Percentiles rank a stretch among this genome's conserved stretches.
Evolutionary conservation across 169 alveolate species (phyloP).

Genomic region (Eimeria acervulina): DNA sequence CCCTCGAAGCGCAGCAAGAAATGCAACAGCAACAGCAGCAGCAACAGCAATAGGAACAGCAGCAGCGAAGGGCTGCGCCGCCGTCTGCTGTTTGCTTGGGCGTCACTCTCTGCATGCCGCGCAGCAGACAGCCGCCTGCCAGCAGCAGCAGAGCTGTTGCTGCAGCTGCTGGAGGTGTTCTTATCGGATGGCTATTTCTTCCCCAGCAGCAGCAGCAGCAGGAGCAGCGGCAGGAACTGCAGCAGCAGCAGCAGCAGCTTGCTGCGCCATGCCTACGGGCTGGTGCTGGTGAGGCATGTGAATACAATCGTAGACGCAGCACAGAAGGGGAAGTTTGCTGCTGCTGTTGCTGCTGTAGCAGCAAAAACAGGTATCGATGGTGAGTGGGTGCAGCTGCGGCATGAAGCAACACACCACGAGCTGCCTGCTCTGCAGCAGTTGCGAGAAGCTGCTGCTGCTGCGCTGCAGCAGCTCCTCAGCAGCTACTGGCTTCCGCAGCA

Average conservation of each 20-base stretch:
- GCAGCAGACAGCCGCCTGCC: conserved; percentile 16
- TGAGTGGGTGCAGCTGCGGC: conserved; percentile 77
- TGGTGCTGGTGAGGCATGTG: conserved; percentile 48
- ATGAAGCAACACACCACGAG: conserved; percentile 71
- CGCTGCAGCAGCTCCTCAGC: neutral
- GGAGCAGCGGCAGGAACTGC: too few relatives aligned
- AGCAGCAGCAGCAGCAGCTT: too few relatives aligned
- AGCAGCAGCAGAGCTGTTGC: neutral
- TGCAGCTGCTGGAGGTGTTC: conserved; percentile 17
- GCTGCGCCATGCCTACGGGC: conserved; percentile 50
- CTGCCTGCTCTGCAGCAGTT: conserved; percentile 64
- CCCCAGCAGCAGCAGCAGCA: neutral
- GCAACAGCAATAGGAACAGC: neutral
- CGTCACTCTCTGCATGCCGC: neutral
- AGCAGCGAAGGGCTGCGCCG: neutral
- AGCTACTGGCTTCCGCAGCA: conserved; percentile 61
- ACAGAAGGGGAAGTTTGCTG: too few relatives aligned
- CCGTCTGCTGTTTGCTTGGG: conserved; percentile 4
- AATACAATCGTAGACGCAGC: conserved; percentile 5
- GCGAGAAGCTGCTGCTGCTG: conserved; percentile 37
- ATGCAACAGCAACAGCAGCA: neutral
- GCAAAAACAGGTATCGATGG: conserved; percentile 34
- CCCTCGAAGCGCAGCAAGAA: neutral
- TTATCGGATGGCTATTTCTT: neutral
- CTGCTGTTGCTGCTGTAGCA: conserved; percentile 71